These are phyloP conservation scores for Taphrina wiesneri DNA, from an alignment of 1,139 yeast species.

Conservation along the genomic window DNA sequence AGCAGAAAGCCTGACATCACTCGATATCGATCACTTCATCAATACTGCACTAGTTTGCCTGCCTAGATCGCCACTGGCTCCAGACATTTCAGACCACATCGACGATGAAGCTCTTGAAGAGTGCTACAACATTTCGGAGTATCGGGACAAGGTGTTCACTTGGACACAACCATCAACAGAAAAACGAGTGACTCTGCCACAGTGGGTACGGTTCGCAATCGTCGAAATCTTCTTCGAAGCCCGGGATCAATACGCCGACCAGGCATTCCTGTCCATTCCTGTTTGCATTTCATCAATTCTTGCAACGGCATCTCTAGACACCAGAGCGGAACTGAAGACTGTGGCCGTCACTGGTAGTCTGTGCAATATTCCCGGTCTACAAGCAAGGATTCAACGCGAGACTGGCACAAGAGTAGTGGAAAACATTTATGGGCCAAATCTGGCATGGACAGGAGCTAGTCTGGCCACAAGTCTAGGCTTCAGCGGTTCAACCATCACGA, in stretches of 20 bases:
- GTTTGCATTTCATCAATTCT: constrained; percentile 6
- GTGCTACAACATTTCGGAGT: constrained; percentile 6
- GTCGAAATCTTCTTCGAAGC: constrained; percentile 33
- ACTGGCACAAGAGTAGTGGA: constrained; percentile 3
- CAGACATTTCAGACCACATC: constrained; percentile 9
- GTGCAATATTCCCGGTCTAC: constrained; percentile 29
- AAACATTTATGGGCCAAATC: neutral
- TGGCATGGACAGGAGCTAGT: constrained; percentile 28
- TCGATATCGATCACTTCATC: constrained; percentile 6
- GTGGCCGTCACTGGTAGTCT: constrained; percentile 30
- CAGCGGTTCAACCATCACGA: constrained; percentile 10
- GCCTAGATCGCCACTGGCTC: constrained; percentile 20
- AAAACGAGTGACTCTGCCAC: constrained; percentile 14
- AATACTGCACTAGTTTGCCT: constrained; percentile 16
- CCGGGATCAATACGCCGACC: constrained; percentile 28
- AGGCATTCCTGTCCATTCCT: constrained; percentile 30
- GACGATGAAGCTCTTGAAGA: constrained; percentile 6
- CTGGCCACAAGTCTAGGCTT: constrained; percentile 3
- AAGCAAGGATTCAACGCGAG: constrained; percentile 25
- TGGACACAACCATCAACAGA: constrained; percentile 31
- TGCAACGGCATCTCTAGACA: constrained; percentile 24
- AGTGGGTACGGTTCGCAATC: constrained; percentile 31
- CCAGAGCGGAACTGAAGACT: constrained; percentile 11
- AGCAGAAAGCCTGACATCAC: neutral
- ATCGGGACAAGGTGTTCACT: neutral